phyloP scores from a whole-genome alignment of 805 yeast genomes.

The Candida quercuum region DNA sequence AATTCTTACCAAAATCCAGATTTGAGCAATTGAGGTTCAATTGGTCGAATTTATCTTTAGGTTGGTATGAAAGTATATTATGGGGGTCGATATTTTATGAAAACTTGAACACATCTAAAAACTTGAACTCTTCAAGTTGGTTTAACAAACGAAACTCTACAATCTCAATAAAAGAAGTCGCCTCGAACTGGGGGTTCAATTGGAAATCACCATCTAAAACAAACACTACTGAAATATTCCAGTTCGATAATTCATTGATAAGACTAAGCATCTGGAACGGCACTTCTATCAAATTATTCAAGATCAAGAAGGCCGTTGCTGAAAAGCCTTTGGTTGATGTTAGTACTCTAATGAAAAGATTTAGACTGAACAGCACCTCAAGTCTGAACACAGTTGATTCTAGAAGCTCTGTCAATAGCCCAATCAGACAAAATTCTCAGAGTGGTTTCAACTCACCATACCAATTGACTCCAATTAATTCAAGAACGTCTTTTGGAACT shows the following conservation, averaged over 20 bases:
- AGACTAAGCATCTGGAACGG: slow-evolving; percentile 13
- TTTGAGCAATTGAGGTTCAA: slow-evolving; percentile 46
- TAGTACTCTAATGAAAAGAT: slow-evolving; percentile 32
- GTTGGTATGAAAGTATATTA: slow-evolving; percentile 69
- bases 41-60: slow-evolving; percentile 62
- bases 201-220: slow-evolving; percentile 16
- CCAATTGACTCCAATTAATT: slow-evolving; percentile 23
- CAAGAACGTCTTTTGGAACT: slow-evolving; percentile 22
- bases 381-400: slow-evolving; percentile 18
- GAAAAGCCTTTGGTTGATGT: slow-evolving; percentile 37
- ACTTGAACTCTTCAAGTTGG: slow-evolving; percentile 16
- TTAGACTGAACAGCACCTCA: slow-evolving; percentile 28
- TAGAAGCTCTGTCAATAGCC: slow-evolving; percentile 6
- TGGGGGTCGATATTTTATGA: slow-evolving; percentile 51
- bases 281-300: slow-evolving; percentile 17
- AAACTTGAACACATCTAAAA: slow-evolving; percentile 16
- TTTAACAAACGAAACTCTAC: slow-evolving; percentile 20
- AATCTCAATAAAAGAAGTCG: slow-evolving; percentile 25
- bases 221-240: slow-evolving; percentile 6
- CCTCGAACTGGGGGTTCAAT: slow-evolving; percentile 33
- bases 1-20: slow-evolving; percentile 37
- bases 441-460: slow-evolving; percentile 18
- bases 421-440: slow-evolving; percentile 9
- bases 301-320: slow-evolving; percentile 34
- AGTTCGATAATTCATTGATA: slow-evolving; percentile 1